Percentiles rank a stretch among this genome's conserved stretches.
phyloP scores from a whole-genome alignment of 768 basidiomycete species.

The Lentinula edodes region DNA sequence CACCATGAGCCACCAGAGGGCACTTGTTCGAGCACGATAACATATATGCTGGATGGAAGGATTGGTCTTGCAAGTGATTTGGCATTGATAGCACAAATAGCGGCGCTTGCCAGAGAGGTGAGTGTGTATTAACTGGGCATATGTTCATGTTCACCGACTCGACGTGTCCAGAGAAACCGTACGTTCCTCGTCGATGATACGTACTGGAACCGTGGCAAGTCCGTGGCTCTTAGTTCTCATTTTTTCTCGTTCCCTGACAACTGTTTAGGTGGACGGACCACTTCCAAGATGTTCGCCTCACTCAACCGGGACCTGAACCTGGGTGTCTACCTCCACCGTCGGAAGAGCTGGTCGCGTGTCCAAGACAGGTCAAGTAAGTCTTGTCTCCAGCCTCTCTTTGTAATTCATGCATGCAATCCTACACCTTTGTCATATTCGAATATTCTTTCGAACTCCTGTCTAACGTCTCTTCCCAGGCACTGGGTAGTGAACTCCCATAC shows the following conservation, averaged over 20 bases:
- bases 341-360: slow-evolving; percentile 70
- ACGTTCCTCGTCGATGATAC: slow-evolving; percentile 69
- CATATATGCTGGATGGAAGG: slow-evolving; percentile 64
- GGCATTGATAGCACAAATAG: slow-evolving; percentile 61
- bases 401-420: background rate
- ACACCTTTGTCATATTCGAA: background rate
- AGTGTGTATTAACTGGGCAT: slow-evolving; percentile 9
- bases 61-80: slow-evolving; percentile 64
- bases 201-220: slow-evolving; percentile 73
- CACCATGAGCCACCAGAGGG: slow-evolving; percentile 22
- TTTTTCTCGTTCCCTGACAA: background rate
- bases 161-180: slow-evolving; percentile 40
- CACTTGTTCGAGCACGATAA: slow-evolving; percentile 58
- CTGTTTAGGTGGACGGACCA: slow-evolving; percentile 56
- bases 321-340: slow-evolving; percentile 58
- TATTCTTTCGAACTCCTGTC: slow-evolving; percentile 7
- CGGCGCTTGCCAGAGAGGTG: slow-evolving; percentile 63
- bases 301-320: slow-evolving; percentile 60
- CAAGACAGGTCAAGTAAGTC: slow-evolving; percentile 56
- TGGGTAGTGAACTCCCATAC: slow-evolving; percentile 68
- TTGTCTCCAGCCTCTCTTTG: background rate
- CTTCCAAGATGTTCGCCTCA: slow-evolving; percentile 46
- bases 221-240: slow-evolving; percentile 14
- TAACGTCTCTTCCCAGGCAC: slow-evolving; percentile 35
- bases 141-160: slow-evolving; percentile 1